These are phyloP conservation scores for Colletotrichum sp. DNA, from an alignment of 2,329 filamentous ascomycete genomes.

Conservation along the genomic window DNA sequence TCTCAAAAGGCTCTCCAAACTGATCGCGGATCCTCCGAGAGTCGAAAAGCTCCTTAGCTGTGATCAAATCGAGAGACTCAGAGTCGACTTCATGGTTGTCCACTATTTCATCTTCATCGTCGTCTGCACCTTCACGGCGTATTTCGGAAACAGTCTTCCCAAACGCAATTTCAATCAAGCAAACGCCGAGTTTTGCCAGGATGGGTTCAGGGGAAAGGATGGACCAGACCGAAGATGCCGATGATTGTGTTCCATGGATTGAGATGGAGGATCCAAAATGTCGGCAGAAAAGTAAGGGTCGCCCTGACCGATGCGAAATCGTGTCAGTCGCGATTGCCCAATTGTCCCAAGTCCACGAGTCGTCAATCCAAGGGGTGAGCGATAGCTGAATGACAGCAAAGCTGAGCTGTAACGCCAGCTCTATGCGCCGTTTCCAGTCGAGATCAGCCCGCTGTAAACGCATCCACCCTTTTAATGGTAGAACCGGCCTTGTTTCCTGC, in stretches of 20 bases:
- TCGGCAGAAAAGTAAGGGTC: not conserved
- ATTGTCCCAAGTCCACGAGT: not conserved
- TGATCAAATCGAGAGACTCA: not conserved
- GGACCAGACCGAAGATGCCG: not conserved
- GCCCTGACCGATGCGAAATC: not conserved
- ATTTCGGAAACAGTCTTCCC: not conserved
- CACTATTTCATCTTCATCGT: not conserved
- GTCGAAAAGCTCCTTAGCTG: not conserved
- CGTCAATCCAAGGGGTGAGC: not conserved
- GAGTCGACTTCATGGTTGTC: not conserved
- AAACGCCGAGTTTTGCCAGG: not conserved
- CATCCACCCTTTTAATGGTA: not conserved
- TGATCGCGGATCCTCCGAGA: not conserved
- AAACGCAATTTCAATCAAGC: not conserved
- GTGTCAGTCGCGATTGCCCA: not conserved
- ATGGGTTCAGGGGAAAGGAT: not conserved
- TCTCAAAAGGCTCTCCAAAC: not conserved
- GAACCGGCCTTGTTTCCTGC: not conserved
- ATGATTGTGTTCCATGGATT: fast-evolving
- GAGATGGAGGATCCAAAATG: not conserved
- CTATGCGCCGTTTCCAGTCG: not conserved
- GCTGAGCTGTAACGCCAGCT: not conserved
- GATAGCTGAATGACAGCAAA: not conserved
- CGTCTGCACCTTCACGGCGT: not conserved
- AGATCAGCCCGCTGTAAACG: not conserved